Conservation (phyloP, 306 rosid genomes). For the Lathyrus oleraceus region DNA sequence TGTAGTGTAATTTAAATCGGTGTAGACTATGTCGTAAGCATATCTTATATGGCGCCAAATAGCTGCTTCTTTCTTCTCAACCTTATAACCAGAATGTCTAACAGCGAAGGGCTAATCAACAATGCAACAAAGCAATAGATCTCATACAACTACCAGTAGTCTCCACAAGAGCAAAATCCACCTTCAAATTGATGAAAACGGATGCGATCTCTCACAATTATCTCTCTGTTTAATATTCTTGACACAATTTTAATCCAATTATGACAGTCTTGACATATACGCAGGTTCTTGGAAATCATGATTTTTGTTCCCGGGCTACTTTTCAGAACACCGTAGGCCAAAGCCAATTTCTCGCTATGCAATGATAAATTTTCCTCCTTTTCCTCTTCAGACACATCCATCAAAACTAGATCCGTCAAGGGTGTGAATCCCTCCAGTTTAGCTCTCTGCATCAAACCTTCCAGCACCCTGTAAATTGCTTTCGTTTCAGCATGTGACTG, state of each 20-base stretch:
- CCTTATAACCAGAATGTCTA: neutral
- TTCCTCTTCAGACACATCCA: conserved; percentile 85
- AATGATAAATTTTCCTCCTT: conserved; percentile 61
- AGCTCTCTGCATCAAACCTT: conserved; percentile 54
- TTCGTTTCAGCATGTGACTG: conserved; percentile 57
- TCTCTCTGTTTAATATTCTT: conserved; percentile 51
- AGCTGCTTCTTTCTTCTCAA: conserved; percentile 17
- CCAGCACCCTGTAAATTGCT: conserved; percentile 54
- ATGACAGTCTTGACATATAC: conserved; percentile 58
- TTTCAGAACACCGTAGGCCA: conserved; percentile 65
- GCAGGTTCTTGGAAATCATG: conserved; percentile 61
- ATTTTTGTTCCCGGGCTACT: conserved; percentile 67
- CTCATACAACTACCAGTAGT: conserved; percentile 57
- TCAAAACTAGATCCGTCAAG: conserved; percentile 66
- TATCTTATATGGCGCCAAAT: too few species aligned
- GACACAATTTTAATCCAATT: conserved; percentile 56
- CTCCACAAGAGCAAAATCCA: conserved; percentile 71
- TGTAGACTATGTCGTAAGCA: too few species aligned
- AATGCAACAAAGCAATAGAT: conserved; percentile 32
- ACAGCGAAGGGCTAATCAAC: neutral
- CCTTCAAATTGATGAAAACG: conserved; percentile 73
- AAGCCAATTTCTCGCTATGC: conserved; percentile 70
- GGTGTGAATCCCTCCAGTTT: conserved; percentile 58
- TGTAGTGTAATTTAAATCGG: too few species aligned
- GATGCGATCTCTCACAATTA: conserved; percentile 71